A percentile compares a stretch with the other conserved stretches of the same genome.
These are phyloP conservation scores for Malus hybrid DNA, from an alignment of 331 rosid genomes.

Conservation along the genomic window DNA sequence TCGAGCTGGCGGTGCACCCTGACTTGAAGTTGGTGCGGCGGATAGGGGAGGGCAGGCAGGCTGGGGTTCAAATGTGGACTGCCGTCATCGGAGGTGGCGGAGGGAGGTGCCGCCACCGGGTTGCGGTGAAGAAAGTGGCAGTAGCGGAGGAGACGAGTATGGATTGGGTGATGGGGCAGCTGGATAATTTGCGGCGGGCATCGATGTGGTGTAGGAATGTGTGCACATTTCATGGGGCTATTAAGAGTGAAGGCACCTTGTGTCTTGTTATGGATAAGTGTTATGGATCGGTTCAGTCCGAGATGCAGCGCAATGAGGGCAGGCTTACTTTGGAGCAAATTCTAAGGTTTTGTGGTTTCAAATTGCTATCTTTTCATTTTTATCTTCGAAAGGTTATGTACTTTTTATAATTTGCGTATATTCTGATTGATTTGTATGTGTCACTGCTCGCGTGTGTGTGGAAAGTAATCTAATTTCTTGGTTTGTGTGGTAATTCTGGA, in stretches of 20 bases:
- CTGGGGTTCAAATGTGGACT: constrained; percentile 86
- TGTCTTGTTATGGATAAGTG: constrained; percentile 84
- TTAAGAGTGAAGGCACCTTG: constrained; percentile 64
- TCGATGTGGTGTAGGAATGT: constrained; percentile 98
- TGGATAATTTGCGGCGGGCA: constrained; percentile 75
- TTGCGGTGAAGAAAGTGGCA: constrained; percentile 74
- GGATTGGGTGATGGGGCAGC: constrained; percentile 76
- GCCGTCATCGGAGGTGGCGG: constrained; percentile 51
- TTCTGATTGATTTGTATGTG: background rate
- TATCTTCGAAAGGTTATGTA: background rate
- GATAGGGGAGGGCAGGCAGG: constrained; percentile 71
- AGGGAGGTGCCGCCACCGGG: constrained; percentile 63
- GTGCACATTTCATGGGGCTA: constrained; percentile 85
- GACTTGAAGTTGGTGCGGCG: constrained; percentile 63
- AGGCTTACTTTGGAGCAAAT: constrained; percentile 98
- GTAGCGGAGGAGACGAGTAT: constrained; percentile 56
- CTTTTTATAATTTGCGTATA: background rate
- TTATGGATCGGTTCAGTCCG: constrained; percentile 82
- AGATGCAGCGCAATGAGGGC: constrained; percentile 89
- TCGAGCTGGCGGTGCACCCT: constrained; percentile 73
- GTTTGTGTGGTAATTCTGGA: background rate
- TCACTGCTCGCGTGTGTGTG: background rate
- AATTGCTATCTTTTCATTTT: background rate
- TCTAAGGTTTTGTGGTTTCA: constrained; percentile 47
- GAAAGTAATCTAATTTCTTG: background rate